These are phyloP conservation scores for Hirsutella minnesotensis DNA, from an alignment of 2,329 filamentous ascomycete species.

Conservation along the genomic window DNA sequence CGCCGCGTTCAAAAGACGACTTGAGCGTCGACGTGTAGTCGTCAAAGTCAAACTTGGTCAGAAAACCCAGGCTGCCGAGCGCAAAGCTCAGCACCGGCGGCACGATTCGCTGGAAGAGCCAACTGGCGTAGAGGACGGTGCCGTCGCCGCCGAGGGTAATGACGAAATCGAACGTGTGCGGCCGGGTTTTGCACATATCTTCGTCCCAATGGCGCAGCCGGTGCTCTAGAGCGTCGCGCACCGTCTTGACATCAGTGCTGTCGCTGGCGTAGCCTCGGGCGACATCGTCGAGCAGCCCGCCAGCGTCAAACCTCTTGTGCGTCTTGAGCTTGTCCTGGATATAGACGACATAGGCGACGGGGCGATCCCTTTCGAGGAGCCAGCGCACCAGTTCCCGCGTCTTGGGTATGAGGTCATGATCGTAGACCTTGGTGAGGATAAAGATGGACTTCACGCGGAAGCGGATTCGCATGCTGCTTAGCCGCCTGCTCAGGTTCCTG, in stretches of 20 bases:
- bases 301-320: constrained; percentile 61
- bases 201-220: constrained; percentile 77
- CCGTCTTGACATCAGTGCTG: constrained; percentile 19
- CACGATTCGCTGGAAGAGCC: constrained; percentile 92
- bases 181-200: constrained; percentile 61
- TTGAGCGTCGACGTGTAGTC: constrained; percentile 58
- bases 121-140: constrained; percentile 92
- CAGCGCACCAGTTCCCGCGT: constrained; percentile 69
- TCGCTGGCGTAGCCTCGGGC: constrained; percentile 27
- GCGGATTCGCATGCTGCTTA: constrained; percentile 73
- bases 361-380: constrained; percentile 61
- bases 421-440: constrained; percentile 83
- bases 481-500: constrained; percentile 72
- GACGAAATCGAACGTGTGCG: constrained; percentile 87
- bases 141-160: constrained; percentile 89
- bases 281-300: constrained; percentile 55
- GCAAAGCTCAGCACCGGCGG: constrained; percentile 88
- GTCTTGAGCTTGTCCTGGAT: constrained; percentile 65
- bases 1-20: constrained; percentile 66
- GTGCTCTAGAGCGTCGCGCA: constrained; percentile 23
- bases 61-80: constrained; percentile 81
- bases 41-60: constrained; percentile 92
- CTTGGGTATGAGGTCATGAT: constrained; percentile 64
- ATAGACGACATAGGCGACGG: constrained; percentile 64
- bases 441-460: constrained; percentile 77